A percentile compares a stretch with the other conserved stretches of the same genome.
phyloP scores from a whole-genome alignment of 768 basidiomycete species.

The Mycena latifolia region DNA sequence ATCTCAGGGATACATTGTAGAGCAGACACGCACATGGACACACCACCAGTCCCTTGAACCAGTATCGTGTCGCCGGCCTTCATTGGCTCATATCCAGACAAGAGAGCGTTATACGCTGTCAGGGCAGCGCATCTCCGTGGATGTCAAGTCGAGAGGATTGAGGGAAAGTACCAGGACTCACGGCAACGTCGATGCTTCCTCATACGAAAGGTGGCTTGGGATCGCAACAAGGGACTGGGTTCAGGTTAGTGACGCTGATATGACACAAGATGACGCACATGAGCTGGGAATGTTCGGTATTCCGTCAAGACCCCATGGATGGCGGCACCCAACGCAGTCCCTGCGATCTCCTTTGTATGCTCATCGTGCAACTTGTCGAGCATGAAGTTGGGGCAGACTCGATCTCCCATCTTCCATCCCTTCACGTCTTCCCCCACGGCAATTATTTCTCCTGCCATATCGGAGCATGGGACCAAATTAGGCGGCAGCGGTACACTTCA shows the following conservation, averaged over 20 bases:
- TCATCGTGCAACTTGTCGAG: slow-evolving; percentile 63
- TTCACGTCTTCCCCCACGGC: slow-evolving; percentile 58
- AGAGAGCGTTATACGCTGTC: slow-evolving; percentile 61
- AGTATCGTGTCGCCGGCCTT: slow-evolving; percentile 63
- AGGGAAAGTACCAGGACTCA: slow-evolving; percentile 51
- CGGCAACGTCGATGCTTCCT: slow-evolving; percentile 75
- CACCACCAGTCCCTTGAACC: slow-evolving; percentile 60
- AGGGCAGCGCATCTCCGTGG: slow-evolving; percentile 54
- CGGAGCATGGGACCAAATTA: slow-evolving; percentile 31
- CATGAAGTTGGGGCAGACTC: slow-evolving; percentile 67
- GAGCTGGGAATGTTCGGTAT: slow-evolving; percentile 62
- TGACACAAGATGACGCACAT: slow-evolving; percentile 49
- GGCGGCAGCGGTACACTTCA: slow-evolving; percentile 35
- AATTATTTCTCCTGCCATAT: slow-evolving; percentile 70
- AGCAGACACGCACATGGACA: slow-evolving; percentile 48
- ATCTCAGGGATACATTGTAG: too few relatives aligned
- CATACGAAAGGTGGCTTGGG: slow-evolving; percentile 69
- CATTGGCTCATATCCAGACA: slow-evolving; percentile 52
- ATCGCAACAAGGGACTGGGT: slow-evolving; percentile 61
- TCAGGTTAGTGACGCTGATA: slow-evolving; percentile 53
- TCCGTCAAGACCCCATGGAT: slow-evolving; percentile 66
- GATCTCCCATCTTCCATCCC: slow-evolving; percentile 66
- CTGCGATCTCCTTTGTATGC: slow-evolving; percentile 41
- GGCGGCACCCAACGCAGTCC: slow-evolving; percentile 57
- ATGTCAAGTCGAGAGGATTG: too few relatives aligned